Percentiles rank a stretch among this genome's conserved stretches.
Conservation (phyloP, 371 early-diverging fungal genomes). For the Mucor racemosus region DNA sequence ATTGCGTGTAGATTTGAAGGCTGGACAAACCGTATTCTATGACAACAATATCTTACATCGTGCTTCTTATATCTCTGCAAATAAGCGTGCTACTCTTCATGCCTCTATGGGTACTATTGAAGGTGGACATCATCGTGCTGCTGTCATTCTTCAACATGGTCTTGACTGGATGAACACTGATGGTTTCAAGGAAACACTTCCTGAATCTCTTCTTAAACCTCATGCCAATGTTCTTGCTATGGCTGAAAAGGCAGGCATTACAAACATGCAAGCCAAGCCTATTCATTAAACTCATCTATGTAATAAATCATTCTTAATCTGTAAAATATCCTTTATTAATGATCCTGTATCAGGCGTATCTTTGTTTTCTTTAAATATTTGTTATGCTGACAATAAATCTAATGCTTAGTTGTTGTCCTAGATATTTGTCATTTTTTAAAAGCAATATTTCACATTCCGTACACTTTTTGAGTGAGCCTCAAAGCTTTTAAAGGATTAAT, state of each 20-base stretch:
- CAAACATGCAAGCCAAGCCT: constrained; percentile 37
- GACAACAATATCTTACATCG: constrained; percentile 64
- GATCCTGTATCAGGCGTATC: no score
- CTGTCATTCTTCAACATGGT: constrained; percentile 60
- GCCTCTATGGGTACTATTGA: constrained; percentile 62
- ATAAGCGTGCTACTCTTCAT: constrained; percentile 60
- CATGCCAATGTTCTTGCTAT: constrained; percentile 47
- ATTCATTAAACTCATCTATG: constrained; percentile 31
- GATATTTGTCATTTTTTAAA: no score
- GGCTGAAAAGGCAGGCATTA: constrained; percentile 40
- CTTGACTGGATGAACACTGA: constrained; percentile 56
- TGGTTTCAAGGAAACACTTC: constrained; percentile 43
- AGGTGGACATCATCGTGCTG: constrained; percentile 58
- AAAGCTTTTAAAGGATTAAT: no score
- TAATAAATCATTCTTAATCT: neutral
- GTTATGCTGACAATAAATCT: no score
- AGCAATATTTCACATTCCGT: no score
- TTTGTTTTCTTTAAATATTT: no score
- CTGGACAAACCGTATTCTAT: constrained; percentile 64
- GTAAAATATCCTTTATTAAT: no score
- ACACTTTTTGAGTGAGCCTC: no score
- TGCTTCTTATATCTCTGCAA: constrained; percentile 48
- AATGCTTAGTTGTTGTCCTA: no score
- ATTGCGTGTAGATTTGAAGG: constrained; percentile 46
- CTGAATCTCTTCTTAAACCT: constrained; percentile 41